Evolutionary conservation across 257 asterid genomes (phyloP).

Genomic region (Solanum ossicruentum): DNA sequence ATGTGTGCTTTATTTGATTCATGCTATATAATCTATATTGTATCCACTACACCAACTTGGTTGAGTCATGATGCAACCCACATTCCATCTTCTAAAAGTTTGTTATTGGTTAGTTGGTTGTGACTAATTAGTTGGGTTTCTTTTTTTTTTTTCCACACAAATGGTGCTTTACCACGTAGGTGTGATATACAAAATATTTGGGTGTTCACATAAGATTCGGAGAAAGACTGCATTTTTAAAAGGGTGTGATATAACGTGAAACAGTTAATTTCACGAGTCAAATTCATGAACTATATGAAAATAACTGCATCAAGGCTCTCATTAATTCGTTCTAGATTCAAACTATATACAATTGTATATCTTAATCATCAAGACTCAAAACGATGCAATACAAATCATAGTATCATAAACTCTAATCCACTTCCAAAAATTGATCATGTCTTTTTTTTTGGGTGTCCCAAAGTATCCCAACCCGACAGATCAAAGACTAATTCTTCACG

Average conservation of each 20-base stretch:
- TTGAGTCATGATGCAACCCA: neutral
- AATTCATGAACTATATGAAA: neutral
- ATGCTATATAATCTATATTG: neutral
- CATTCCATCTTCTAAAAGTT: neutral
- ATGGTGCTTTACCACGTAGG: neutral
- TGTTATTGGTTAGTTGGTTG: neutral
- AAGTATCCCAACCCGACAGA: too few relatives aligned
- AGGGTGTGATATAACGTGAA: accelerated
- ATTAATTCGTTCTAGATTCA: neutral
- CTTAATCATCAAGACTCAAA: neutral
- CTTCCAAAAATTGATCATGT: neutral
- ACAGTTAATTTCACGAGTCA: neutral
- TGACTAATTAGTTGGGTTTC: neutral
- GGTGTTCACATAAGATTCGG: accelerated
- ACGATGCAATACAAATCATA: neutral
- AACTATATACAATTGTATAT: neutral
- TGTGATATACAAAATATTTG: neutral
- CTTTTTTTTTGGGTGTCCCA: too few relatives aligned
- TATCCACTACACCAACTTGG: neutral
- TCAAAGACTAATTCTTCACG: too few relatives aligned
- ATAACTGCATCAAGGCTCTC: neutral
- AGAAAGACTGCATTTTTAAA: neutral
- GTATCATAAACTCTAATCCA: neutral
- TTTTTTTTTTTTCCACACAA: neutral
- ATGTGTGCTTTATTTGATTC: neutral